Percentiles rank a stretch among this genome's conserved stretches.
Evolutionary conservation across 2,329 filamentous ascomycete genomes (phyloP).

Genomic region (Pyricularia grisea): DNA sequence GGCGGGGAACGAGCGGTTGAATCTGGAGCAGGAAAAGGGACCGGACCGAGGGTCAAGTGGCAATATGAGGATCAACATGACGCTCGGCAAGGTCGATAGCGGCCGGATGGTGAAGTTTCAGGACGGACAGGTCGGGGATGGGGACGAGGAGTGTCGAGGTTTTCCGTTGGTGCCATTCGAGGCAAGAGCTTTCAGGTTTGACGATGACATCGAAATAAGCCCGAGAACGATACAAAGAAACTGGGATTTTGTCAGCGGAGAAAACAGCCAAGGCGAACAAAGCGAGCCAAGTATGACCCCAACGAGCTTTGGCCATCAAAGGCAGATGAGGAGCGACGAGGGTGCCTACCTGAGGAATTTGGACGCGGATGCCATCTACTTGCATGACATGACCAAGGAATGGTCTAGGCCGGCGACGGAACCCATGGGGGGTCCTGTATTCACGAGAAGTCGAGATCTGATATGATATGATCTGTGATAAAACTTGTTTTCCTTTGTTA

Average conservation of each 20-base stretch:
- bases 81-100: background rate
- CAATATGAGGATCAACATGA: background rate
- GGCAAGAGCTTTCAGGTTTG: background rate
- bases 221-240: background rate
- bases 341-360: background rate
- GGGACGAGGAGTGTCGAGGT: background rate
- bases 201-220: background rate
- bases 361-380: background rate
- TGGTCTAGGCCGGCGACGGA: background rate
- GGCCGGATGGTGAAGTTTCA: background rate
- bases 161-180: background rate
- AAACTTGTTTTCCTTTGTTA: background rate
- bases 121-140: background rate
- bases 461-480: background rate
- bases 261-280: too few species aligned
- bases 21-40: background rate
- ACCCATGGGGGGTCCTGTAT: background rate
- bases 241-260: background rate
- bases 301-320: background rate
- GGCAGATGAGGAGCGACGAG: background rate
- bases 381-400: background rate
- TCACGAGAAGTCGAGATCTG: background rate
- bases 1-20: background rate
- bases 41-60: background rate
- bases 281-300: background rate